Evolutionary conservation across 2,329 filamentous ascomycete genomes (phyloP), one percentile per base, ranked within the genome.

Genomic region (Fusarium mundagurra): DNA sequence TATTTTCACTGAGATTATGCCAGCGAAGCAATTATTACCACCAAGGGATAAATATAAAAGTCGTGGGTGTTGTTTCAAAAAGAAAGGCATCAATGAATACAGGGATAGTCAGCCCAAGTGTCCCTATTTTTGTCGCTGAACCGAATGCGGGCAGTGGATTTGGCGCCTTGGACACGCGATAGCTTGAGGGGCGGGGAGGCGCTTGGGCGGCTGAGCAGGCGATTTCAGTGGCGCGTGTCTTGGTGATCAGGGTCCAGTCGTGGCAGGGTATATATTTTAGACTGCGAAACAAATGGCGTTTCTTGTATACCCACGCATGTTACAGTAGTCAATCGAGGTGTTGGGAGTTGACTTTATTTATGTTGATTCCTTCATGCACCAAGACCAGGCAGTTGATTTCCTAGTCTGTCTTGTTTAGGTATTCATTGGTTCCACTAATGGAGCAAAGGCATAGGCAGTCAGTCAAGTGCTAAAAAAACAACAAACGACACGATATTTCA

Each of bases 51-150:
- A 33, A 55, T 44, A 59, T 60, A 60, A 55, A 51, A 69, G 50
- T 69, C 48, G 58, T 64, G 20, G 33, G 57, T 34, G 41, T 44
- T 61, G 59, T 71, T 71, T 71, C 67, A 66, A 66, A 59, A 41
- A 70, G 39, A 59, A 73, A 71, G 67, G 61, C 47, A 67, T 44
- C 62, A 47, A 64, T 51, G 38, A 39, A 54, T 70, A 71, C 67
- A 70, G 48, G 67, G 67, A 64, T 69, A 51, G 65, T n/a, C 43
- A 24, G 57, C 29, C 27, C 47, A 63, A 54, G 29, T 73, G 61
- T 68, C 73, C 70, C 71, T 76, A 75, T 75, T 75, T 75, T 74
- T 65, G 70, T 66, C 67, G 48, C 54, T 63, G 51, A 61, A 63
- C 61, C 57, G 29, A 69, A 65, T 73, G 73, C 73, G 71, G 71